Percentiles rank a stretch among this genome's conserved stretches.
These are phyloP conservation scores for Aurifilum marmelostoma DNA, from an alignment of 2,329 filamentous ascomycete species.

Conservation along the genomic window DNA sequence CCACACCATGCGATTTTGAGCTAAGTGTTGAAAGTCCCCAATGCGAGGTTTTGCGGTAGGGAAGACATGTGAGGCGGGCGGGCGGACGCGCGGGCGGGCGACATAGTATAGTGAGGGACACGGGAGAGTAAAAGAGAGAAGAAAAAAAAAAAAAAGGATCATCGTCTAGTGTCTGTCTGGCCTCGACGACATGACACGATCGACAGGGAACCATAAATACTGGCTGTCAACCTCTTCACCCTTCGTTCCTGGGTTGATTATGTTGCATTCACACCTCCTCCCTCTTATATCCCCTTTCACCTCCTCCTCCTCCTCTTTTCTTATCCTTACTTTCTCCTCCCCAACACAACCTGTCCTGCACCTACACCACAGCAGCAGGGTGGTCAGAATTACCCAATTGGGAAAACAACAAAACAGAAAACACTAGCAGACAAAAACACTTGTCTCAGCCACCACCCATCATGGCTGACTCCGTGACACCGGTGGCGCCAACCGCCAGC, in stretches of 20 bases:
- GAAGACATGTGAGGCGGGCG: not conserved
- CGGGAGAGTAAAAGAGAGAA: not conserved
- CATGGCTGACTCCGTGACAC: slow-evolving; percentile 27
- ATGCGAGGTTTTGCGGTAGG: slow-evolving; percentile 16
- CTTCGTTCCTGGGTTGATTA: not conserved
- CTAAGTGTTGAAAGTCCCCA: not conserved
- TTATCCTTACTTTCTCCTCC: not conserved
- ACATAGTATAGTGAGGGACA: not conserved
- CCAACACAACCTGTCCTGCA: not conserved
- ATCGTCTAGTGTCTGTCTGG: slow-evolving; percentile 1
- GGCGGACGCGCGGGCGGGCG: no score
- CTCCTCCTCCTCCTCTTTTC: not conserved
- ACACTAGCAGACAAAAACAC: no score
- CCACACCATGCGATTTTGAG: slow-evolving; percentile 22
- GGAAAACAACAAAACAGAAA: no score
- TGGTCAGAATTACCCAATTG: not conserved
- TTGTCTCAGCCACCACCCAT: not conserved
- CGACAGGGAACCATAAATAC: slow-evolving; percentile 13
- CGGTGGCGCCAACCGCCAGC: slow-evolving; percentile 23
- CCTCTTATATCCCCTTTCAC: not conserved
- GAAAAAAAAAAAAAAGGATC: not conserved
- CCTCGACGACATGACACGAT: not conserved
- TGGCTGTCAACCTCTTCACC: not conserved
- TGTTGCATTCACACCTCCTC: not conserved
- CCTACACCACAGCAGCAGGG: not conserved